Conservation (phyloP, 768 basidiomycete species). For the Boletales sp. region DNA sequence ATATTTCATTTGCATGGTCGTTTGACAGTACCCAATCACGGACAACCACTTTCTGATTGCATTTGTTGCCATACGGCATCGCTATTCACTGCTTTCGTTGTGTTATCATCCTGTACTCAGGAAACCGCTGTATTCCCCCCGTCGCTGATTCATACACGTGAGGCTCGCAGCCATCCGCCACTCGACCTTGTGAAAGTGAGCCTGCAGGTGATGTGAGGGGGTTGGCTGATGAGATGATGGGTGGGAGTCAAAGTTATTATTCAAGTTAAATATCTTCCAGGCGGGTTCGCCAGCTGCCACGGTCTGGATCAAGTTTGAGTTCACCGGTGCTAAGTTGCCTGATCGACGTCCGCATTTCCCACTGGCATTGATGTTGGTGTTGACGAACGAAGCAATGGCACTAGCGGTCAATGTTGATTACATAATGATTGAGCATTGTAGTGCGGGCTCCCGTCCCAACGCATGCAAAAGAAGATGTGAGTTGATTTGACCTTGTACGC, state of each 20-base stretch:
- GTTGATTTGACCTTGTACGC: background rate
- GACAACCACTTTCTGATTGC: slow-evolving; percentile 12
- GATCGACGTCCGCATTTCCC: background rate
- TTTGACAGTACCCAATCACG: slow-evolving; percentile 11
- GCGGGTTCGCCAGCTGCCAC: background rate
- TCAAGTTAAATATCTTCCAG: background rate
- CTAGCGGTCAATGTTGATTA: background rate
- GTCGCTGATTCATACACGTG: slow-evolving; percentile 13
- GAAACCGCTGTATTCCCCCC: slow-evolving; percentile 18
- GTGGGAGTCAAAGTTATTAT: slow-evolving; percentile 8
- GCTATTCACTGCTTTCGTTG: slow-evolving; percentile 12
- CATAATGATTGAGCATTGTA: slow-evolving; percentile 5
- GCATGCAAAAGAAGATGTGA: background rate
- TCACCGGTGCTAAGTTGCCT: background rate
- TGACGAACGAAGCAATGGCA: too few species aligned
- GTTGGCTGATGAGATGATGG: slow-evolving; percentile 5
- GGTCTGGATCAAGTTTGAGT: too few species aligned
- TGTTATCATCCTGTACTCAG: slow-evolving; percentile 22
- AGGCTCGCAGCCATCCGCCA: slow-evolving; percentile 13
- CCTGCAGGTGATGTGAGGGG: slow-evolving; percentile 19
- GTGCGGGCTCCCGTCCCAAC: background rate
- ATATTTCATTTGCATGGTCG: slow-evolving; percentile 16
- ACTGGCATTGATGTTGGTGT: too few species aligned
- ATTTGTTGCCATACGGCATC: slow-evolving; percentile 6
- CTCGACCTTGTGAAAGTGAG: slow-evolving; percentile 19